Conservation (phyloP, 2,329 filamentous ascomycete genomes). For the Neonectria sp. region DNA sequence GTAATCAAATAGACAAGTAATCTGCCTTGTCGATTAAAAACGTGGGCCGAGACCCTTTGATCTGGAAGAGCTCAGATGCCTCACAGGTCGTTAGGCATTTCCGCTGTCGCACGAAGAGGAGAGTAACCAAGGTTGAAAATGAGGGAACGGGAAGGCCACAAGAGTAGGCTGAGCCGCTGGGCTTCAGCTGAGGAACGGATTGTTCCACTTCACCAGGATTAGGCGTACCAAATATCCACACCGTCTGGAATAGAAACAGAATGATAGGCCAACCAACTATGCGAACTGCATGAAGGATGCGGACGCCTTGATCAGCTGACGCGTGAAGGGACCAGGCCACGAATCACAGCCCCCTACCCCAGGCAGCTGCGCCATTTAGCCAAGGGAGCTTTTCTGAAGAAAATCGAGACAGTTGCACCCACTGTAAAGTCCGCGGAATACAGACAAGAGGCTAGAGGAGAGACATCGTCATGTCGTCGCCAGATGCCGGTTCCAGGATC, state of each 20-base stretch:
- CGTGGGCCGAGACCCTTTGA: no score
- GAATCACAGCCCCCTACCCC: not conserved
- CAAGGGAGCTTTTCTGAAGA: no score
- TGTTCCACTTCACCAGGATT: not conserved
- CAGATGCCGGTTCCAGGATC: not conserved
- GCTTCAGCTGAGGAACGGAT: no score
- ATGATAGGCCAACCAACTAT: not conserved
- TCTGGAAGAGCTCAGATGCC: no score
- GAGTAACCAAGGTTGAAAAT: no score
- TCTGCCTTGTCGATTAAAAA: no score
- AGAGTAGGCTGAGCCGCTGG: no score
- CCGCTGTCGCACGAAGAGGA: no score
- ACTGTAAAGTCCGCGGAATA: no score
- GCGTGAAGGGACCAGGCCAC: not conserved
- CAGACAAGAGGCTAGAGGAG: not conserved
- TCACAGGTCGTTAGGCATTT: no score
- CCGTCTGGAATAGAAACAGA: not conserved
- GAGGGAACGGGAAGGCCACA: no score
- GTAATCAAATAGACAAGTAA: not conserved
- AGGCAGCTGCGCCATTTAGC: slow-evolving; percentile 2
- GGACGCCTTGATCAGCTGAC: not conserved
- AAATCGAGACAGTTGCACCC: no score
- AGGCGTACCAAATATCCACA: not conserved
- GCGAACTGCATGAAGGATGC: not conserved
- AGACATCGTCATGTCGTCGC: not conserved